Evolutionary conservation across 139 green algal genomes (phyloP), one percentile per base, ranked within the genome.

Genomic region (Asterochloris erici): DNA sequence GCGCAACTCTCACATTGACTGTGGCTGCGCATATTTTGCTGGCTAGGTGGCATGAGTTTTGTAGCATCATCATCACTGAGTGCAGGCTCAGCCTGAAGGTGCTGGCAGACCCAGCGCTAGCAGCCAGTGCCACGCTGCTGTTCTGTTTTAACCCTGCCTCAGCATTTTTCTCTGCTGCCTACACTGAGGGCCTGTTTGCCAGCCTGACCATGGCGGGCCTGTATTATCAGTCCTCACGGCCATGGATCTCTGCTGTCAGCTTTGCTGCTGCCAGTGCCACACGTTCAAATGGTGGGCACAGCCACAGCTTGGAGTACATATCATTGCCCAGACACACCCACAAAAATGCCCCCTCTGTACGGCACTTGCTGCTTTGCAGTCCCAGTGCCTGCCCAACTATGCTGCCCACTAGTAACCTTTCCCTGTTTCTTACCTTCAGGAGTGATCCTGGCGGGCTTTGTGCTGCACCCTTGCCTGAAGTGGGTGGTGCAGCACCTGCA

Each of bases 101-200:
- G 14, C 63, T 87, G 28, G 38, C 81, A 73, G 81, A 95, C 76
- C 60, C 77, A 11, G 64, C 38, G 9, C 63, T 94, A 10, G 87
- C 92, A 19, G 78, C 79, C 1, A 26, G 85, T 0, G 87, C 95
- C 16, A 80, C 88, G 27, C 78, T 97, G 21, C 70, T 98, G 21
- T 97, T 94, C 84, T 87, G 89, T 63, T 77, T 93, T 28, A 94
- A 91, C 73, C 95, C 96, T 27, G 93, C 95, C 14, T 93, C 89
- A 12, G 88, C 95, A 0, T 98, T 98, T 90, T 90, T 95, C 71
- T 91, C 92, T 9, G 91, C 88, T 10, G 78, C 87, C 19, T 98
- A 98, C 89, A 95, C 95, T 1, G 96, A 98, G 84, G 85, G 87
- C 13, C 64, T 95, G 0, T 98, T 97, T 86, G 87, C 86, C 0